Base-by-base conservation (phyloP, 495 filamentous ascomycete species). In the Friedmanniomyces simplex region DNA sequence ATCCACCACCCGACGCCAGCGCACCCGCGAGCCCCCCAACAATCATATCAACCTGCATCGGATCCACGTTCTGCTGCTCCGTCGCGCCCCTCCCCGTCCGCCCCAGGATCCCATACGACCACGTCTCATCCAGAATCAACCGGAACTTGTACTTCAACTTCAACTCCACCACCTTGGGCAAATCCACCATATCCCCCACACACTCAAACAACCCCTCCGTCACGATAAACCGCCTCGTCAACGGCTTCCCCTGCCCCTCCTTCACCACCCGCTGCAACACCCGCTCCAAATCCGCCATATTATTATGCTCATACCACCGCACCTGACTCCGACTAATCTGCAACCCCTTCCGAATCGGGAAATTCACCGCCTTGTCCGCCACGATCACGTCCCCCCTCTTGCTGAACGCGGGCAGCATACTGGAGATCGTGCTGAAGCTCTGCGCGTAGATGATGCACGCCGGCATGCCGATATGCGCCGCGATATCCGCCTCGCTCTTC, bases 331-430 rank as follows among this genome's bases (percentile, higher is more conserved):
- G 79, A 4, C 87, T 93, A 50, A 95, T 88, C 75, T 99, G 88
- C 8, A 99, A 77, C 43, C 94, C 93, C 72, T 91, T 93, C 49
- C 91, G 84, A 63, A 96, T 90, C 8, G 94, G 85, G 74, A 86
- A 97, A 70, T 91, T 96, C 62, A 91, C 86, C 20, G 90, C 88
- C 63, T 84, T 86, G 72, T 99, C 93, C n/a, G 93, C 93, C 41
- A 99, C 89, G 61, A 99, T 97, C 64, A 99, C 87, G 70, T 99
- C 93, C 4, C 94, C 94, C 61, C 93, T 78, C 77, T 99, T 99
- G 60, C 85, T 90, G 67, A 99, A 99, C 3, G 91, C 85, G 4
- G 93, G 94, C 49, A 99, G 95, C 49, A 97, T 90, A 68, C 83
- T 88, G 0, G 86, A 88, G 55, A 97, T 95, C 36, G 93, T 96